Evolutionary conservation across 1,139 yeast genomes (phyloP).

Genomic region (Geotrichum phurueaensis): DNA sequence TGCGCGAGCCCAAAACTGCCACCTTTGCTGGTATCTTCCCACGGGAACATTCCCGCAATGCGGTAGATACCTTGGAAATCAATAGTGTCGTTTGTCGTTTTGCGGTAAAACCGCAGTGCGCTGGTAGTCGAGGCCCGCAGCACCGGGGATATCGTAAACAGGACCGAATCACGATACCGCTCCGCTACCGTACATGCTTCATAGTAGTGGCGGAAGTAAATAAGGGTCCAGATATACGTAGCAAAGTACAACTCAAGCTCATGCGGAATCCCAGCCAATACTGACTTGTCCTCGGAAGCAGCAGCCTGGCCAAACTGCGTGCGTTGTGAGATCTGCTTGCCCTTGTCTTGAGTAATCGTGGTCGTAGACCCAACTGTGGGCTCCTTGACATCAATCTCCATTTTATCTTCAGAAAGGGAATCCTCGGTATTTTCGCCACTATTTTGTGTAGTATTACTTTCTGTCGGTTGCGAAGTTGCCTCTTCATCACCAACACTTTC

Average conservation of each 20-base stretch:
- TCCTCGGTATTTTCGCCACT: neutral
- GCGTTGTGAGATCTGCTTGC: neutral
- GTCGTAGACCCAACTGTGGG: neutral
- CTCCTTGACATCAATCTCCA: slow-evolving; percentile 2
- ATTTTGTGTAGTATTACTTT: neutral
- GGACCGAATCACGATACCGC: slow-evolving; percentile 6
- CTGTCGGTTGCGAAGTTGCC: neutral
- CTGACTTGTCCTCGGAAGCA: neutral
- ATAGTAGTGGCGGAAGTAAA: slow-evolving; percentile 9
- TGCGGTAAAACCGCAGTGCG: neutral
- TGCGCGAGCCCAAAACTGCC: slow-evolving; percentile 11
- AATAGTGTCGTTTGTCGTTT: slow-evolving; percentile 6
- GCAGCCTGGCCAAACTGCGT: neutral
- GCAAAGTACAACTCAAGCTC: slow-evolving; percentile 14
- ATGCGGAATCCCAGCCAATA: neutral
- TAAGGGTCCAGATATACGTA: slow-evolving; percentile 12
- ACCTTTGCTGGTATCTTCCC: slow-evolving; percentile 10
- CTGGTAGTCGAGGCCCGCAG: slow-evolving; percentile 2
- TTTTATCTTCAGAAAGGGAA: neutral
- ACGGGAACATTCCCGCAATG: neutral
- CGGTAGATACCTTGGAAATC: slow-evolving; percentile 8
- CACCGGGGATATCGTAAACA: slow-evolving; percentile 10
- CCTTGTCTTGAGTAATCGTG: neutral
- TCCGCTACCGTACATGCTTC: slow-evolving; percentile 4
- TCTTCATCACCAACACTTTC: neutral